Evolutionary conservation across 148 eudicot species (phyloP), one percentile per base, ranked within the genome.

Genomic region (Chenopodium quinoa): DNA sequence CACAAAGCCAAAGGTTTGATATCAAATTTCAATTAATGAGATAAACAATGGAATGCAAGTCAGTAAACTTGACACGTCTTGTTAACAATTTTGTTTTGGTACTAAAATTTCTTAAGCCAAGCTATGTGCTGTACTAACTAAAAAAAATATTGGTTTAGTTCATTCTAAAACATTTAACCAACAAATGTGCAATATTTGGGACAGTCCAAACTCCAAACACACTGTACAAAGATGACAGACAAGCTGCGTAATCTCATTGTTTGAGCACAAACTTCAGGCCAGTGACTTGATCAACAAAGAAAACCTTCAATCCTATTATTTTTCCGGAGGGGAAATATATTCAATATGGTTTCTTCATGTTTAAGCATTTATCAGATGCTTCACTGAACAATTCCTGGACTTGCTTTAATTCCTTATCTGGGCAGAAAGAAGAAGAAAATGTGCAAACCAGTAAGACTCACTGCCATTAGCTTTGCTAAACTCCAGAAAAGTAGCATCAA

Each of bases 341-440:
- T 95, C 89, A 95, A 58, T 92, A 95, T 62, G 98, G 98, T 84
- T 86, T 96, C 90, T 90, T 92, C 89, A 93, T 85, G 89, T 96
- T 96, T 82, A 96, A 87, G 86, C 92, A 88, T 29, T 87, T 91
- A 70, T 91, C 92, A 16, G 90, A 79, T 50, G 94, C 94, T 87
- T 91, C 87, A 87, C 88, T 83, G 83, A 88, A 91, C 85, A 91
- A 75, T 75, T 91, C 98, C 89, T 93, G 98, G 34, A 96, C 99
- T 84, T 91, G 93, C 87, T 90, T 92, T 73, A 96, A 82, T 75
- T 96, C 99, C 88, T 88, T 91, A 71, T 96, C 99, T 95, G 89
- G 71, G 47, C 58, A 73, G 66, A 48, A 17, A 75, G 32, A 25
- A 22, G 2, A 13, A 77, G 8, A 70, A 16, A 52, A 48, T 4